These are phyloP conservation scores for Citrus hindsii DNA, from an alignment of 345 rosid species.

Conservation along the genomic window DNA sequence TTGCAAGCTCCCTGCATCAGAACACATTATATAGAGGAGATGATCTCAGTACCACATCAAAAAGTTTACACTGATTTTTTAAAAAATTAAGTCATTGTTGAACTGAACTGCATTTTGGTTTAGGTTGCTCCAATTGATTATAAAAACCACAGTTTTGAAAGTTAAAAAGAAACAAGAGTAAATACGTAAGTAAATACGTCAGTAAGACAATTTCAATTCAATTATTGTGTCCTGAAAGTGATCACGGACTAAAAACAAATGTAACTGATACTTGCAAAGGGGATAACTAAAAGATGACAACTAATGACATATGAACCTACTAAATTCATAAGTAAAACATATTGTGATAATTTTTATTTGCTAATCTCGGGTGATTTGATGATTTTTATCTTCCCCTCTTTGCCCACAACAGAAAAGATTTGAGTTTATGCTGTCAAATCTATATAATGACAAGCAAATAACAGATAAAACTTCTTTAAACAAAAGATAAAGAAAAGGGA, in stretches of 20 bases:
- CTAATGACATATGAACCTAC: neutral
- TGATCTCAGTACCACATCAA: neutral
- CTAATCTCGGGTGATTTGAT: neutral
- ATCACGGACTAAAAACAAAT: neutral
- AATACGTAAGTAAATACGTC: no score
- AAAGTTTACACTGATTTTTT: neutral
- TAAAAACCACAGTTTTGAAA: neutral
- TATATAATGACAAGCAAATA: no score
- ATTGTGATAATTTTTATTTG: neutral
- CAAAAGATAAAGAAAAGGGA: neutral
- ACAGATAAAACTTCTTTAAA: neutral
- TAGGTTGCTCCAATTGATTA: neutral
- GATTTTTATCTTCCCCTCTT: neutral
- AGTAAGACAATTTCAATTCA: neutral
- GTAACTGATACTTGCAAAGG: neutral
- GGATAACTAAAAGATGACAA: neutral
- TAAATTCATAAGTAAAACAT: neutral
- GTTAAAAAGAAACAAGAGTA: neutral
- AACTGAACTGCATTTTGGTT: neutral
- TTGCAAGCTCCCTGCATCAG: constrained; percentile 76
- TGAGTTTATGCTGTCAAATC: neutral
- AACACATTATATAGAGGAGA: constrained; percentile 3
- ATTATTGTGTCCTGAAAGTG: neutral
- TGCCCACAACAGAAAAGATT: neutral
- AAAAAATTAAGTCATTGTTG: neutral